Evolutionary conservation across 2,329 filamentous ascomycete genomes (phyloP).

Genomic region (Bimuria novae-zelandiae): DNA sequence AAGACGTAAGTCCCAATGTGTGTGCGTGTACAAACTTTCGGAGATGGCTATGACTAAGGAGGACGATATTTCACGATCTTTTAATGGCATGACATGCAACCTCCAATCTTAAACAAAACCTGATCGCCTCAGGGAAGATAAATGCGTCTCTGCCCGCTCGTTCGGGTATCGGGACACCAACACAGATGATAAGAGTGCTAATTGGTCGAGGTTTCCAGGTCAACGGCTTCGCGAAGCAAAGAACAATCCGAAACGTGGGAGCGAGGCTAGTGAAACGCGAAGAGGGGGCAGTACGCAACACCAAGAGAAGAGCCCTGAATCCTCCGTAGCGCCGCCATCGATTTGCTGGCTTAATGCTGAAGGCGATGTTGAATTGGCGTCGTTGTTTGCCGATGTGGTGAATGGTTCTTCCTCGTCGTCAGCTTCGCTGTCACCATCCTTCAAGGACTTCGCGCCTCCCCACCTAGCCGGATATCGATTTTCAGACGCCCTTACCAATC

Average conservation of each 20-base stretch:
- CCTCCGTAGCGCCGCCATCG: background rate
- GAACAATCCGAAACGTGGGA: constrained; percentile 14
- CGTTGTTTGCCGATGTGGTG: background rate
- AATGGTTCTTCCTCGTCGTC: background rate
- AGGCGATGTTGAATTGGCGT: constrained; percentile 1
- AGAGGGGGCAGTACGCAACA: constrained; percentile 3
- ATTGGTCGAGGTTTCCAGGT: constrained; percentile 11
- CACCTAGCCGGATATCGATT: constrained; percentile 2
- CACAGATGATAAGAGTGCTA: background rate
- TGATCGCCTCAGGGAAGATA: constrained; percentile 10
- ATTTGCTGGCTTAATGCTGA: background rate
- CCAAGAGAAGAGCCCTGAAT: background rate
- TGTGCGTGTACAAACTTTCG: background rate
- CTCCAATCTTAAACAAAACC: constrained; percentile 11
- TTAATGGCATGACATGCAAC: constrained; percentile 16
- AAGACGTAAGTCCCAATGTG: constrained; percentile 32
- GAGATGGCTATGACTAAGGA: background rate
- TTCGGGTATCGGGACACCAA: constrained; percentile 5
- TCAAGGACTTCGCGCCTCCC: background rate
- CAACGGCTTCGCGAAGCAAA: constrained; percentile 21
- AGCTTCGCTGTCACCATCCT: background rate
- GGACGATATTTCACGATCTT: constrained; percentile 1
- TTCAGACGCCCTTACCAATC: background rate
- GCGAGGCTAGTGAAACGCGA: constrained; percentile 13
- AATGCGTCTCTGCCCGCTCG: background rate